Evolutionary conservation across 148 eudicot genomes (phyloP).

Genomic region (Suaeda aralocaspica): DNA sequence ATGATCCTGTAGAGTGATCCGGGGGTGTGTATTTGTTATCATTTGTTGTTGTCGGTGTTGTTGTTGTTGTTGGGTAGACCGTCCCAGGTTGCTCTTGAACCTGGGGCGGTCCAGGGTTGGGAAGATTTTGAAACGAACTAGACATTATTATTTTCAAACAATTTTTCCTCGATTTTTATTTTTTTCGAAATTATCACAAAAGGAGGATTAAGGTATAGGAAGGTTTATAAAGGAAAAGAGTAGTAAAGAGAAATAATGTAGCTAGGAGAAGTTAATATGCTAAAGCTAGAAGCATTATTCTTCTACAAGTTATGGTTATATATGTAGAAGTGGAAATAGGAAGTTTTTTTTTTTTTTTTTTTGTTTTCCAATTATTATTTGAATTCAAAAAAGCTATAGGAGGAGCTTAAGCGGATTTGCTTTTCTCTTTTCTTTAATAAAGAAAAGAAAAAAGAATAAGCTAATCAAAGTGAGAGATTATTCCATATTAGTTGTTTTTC

Average conservation of each 20-base stretch:
- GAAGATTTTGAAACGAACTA: constrained; percentile 26
- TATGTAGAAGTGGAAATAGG: constrained; percentile 21
- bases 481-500: constrained; percentile 21
- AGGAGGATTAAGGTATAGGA: background rate
- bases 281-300: constrained; percentile 23
- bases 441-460: constrained; percentile 14
- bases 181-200: background rate
- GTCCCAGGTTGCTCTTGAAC: constrained; percentile 20
- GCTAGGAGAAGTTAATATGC: constrained; percentile 6
- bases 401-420: constrained; percentile 18
- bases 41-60: constrained; percentile 5
- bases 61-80: constrained; percentile 42
- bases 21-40: constrained; percentile 19
- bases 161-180: background rate
- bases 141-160: constrained; percentile 26
- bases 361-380: constrained; percentile 1
- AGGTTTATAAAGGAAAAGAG: background rate
- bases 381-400: constrained; percentile 19
- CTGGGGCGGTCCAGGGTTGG: constrained; percentile 38
- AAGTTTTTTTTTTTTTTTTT: background rate
- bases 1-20: constrained; percentile 57
- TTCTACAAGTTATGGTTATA: constrained; percentile 17
- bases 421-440: constrained; percentile 26
- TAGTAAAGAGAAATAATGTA: constrained; percentile 11
- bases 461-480: constrained; percentile 21